Percentiles rank a stretch among this genome's conserved stretches.
Conservation (phyloP, 2,329 filamentous ascomycete species). For the Nothophaeocryptopus gaeumannii region DNA sequence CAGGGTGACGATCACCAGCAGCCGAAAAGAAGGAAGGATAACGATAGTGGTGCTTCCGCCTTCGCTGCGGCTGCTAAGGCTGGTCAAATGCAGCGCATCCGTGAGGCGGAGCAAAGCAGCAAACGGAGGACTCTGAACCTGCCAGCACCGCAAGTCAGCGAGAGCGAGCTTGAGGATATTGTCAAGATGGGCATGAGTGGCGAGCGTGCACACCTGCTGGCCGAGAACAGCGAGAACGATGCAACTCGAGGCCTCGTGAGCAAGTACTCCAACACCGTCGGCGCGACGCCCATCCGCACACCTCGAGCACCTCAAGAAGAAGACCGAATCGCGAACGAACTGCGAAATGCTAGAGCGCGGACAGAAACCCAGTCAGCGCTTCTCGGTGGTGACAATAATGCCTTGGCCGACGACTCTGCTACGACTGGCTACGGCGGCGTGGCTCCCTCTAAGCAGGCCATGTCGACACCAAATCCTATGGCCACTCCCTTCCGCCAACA, state of each 20-base stretch:
- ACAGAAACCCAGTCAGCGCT: conserved; percentile 93
- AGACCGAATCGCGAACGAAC: conserved; percentile 94
- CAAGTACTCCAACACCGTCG: conserved; percentile 79
- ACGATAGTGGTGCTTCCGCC: conserved; percentile 71
- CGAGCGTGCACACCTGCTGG: conserved; percentile 74
- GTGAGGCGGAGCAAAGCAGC: conserved; percentile 95
- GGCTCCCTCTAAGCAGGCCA: conserved; percentile 72
- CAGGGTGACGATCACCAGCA: conserved; percentile 72
- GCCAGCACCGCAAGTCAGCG: conserved; percentile 86
- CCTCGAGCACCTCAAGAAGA: conserved; percentile 88
- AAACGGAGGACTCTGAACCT: conserved; percentile 81
- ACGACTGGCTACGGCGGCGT: conserved; percentile 88
- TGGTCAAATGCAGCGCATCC: conserved; percentile 88
- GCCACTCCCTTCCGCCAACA: conserved; percentile 75
- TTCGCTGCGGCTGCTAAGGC: conserved; percentile 88
- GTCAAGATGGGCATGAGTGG: conserved; percentile 98
- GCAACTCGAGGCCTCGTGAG: conserved; percentile 82
- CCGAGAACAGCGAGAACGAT: conserved; percentile 75
- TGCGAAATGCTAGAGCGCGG: conserved; percentile 85
- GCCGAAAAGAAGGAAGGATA: conserved; percentile 80
- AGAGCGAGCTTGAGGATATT: conserved; percentile 91
- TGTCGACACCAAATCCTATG: conserved; percentile 92
- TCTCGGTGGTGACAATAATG: conserved; percentile 89
- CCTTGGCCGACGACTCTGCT: conserved; percentile 73
- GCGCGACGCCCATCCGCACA: conserved; percentile 82